Conservation (phyloP, 257 asterid genomes). For the Solanum clarkiae region DNA sequence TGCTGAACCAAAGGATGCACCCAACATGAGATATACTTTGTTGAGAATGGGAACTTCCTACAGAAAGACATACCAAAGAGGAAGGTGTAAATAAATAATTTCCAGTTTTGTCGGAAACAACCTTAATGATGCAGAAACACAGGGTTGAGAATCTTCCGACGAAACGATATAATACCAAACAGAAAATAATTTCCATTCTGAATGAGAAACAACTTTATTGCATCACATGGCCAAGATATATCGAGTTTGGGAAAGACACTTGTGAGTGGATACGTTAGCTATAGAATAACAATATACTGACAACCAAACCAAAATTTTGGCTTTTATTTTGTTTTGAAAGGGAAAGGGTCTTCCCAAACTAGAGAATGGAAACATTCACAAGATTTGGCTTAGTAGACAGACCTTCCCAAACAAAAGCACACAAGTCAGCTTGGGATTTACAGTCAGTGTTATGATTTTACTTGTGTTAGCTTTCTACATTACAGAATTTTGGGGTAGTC, state of each 20-base stretch:
- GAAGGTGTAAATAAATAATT: not conserved
- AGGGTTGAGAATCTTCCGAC: conserved; percentile 40
- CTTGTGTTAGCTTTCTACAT: not conserved
- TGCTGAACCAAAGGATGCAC: conserved; percentile 64
- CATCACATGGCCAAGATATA: not conserved
- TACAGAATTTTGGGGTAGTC: not conserved
- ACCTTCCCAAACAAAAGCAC: not conserved
- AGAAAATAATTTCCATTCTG: not conserved
- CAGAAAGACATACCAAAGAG: conserved; percentile 5
- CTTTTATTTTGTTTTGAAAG: not conserved
- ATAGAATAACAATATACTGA: not conserved
- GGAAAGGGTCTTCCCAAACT: not conserved
- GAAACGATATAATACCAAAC: not conserved
- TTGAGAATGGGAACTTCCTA: conserved; percentile 58
- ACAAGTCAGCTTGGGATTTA: not conserved
- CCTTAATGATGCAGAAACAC: conserved; percentile 20
- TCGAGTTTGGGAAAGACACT: not conserved
- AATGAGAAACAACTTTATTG: not conserved
- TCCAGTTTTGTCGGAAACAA: not conserved
- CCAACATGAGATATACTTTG: conserved; percentile 51
- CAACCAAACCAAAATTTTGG: not conserved
- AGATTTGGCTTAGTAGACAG: not conserved
- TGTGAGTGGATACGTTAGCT: not conserved
- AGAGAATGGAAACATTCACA: not conserved
- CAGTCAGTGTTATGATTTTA: not conserved